Conservation (phyloP, 2,329 filamentous ascomycete species). For the Apiospora phragmitis region DNA sequence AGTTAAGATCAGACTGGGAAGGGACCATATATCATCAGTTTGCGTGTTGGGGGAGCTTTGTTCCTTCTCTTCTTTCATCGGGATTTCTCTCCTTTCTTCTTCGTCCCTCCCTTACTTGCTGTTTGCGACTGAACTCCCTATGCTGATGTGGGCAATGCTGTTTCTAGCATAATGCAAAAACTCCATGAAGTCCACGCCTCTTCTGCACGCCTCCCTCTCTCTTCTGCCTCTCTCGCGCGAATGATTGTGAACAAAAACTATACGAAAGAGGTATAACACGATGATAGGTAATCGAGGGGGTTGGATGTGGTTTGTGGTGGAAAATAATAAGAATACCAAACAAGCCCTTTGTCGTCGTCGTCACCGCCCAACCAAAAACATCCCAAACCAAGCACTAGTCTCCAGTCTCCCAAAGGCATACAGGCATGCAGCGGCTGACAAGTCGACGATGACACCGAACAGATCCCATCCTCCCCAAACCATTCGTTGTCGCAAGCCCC, state of each 20-base stretch:
- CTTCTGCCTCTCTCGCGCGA: neutral
- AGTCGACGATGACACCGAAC: neutral
- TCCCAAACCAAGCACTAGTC: neutral
- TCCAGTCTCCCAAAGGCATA: neutral
- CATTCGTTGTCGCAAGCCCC: neutral
- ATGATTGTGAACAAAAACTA: neutral
- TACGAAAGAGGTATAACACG: neutral
- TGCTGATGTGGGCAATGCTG: neutral
- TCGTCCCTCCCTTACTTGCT: neutral
- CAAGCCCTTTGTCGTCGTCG: neutral
- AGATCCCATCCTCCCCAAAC: neutral
- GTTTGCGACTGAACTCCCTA: neutral
- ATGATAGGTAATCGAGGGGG: neutral
- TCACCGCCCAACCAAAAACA: neutral
- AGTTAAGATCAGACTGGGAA: neutral
- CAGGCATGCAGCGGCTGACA: neutral
- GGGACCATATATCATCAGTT: neutral
- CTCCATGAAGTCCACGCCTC: neutral
- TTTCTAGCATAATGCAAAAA: neutral
- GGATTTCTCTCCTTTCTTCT: neutral
- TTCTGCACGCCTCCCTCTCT: neutral
- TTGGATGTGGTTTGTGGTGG: neutral
- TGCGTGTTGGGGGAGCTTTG: neutral
- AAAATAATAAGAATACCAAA: neutral
- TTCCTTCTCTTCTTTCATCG: neutral